Percentiles rank a stretch among this genome's conserved stretches.
Evolutionary conservation across 306 rosid genomes (phyloP).

Genomic region (Cyamopsis tetragonoloba): DNA sequence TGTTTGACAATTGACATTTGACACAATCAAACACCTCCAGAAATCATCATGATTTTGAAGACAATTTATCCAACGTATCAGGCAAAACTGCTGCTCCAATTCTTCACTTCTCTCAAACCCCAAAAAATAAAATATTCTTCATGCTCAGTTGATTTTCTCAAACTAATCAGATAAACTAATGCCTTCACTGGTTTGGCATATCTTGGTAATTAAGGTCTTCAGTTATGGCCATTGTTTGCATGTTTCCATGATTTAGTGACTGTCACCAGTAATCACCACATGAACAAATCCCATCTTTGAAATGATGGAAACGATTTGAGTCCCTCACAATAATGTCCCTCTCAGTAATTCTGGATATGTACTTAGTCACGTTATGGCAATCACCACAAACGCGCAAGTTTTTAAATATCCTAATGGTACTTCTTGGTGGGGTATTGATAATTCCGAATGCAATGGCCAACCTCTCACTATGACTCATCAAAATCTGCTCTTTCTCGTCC

Average conservation of each 20-base stretch:
- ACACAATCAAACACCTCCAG: not conserved
- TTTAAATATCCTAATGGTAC: slow-evolving; percentile 36
- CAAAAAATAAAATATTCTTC: no score
- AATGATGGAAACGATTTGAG: slow-evolving; percentile 41
- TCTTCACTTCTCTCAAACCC: no score
- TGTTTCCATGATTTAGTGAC: not conserved
- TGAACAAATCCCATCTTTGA: slow-evolving; percentile 38
- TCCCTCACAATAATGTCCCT: slow-evolving; percentile 38
- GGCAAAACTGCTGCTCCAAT: no score
- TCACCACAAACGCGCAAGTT: slow-evolving; percentile 42
- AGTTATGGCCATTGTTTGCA: not conserved
- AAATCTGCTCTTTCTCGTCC: slow-evolving; percentile 48
- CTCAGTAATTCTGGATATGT: slow-evolving; percentile 37
- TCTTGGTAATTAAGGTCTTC: not conserved
- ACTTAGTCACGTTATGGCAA: slow-evolving; percentile 38
- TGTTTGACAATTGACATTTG: no score
- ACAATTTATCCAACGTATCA: no score
- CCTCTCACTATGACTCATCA: slow-evolving; percentile 46
- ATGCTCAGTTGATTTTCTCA: no score
- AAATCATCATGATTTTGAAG: no score
- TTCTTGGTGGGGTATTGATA: slow-evolving; percentile 41
- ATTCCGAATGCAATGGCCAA: slow-evolving; percentile 49
- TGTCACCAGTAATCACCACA: slow-evolving; percentile 41
- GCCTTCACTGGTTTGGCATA: not conserved
- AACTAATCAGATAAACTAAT: not conserved